Conservation (phyloP, 2,329 filamentous ascomycete genomes). For the Cladosporium oxysporum region DNA sequence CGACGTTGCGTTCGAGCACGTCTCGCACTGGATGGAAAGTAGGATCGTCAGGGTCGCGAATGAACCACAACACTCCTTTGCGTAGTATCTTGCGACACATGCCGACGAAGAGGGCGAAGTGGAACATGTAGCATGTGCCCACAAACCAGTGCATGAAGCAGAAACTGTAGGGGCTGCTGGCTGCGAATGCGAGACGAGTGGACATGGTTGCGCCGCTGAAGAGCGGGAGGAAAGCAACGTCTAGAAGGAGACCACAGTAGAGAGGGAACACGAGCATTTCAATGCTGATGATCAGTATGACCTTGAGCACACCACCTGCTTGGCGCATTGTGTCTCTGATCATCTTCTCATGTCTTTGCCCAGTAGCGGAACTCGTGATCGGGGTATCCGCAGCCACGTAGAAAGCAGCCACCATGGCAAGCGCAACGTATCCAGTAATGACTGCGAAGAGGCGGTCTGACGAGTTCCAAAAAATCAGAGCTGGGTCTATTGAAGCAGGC, state of each 20-base stretch:
- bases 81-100: constrained; percentile 99
- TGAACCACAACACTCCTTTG: constrained; percentile 94
- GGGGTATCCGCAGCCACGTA: constrained; percentile 76
- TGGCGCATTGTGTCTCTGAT: constrained; percentile 84
- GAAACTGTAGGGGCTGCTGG: constrained; percentile 79
- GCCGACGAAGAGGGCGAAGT: constrained; percentile 96
- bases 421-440: constrained; percentile 74
- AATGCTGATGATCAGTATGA: constrained; percentile 96
- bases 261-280: constrained; percentile 98
- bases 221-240: constrained; percentile 82
- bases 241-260: constrained; percentile 90
- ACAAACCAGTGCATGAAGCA: constrained; percentile 99
- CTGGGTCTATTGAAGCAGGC: constrained; percentile 36
- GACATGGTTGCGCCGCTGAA: constrained; percentile 79
- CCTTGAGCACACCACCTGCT: constrained; percentile 95
- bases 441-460: constrained; percentile 70
- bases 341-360: constrained; percentile 66
- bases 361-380: constrained; percentile 61
- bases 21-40: constrained; percentile 98
- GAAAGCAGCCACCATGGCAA: constrained; percentile 71
- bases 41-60: constrained; percentile 94
- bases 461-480: constrained; percentile 47
- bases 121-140: constrained; percentile 99
- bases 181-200: constrained; percentile 76
- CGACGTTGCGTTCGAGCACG: constrained; percentile 88